A percentile compares a stretch with the other conserved stretches of the same genome.
These are phyloP conservation scores for Paecilomyces fulvus DNA, from an alignment of 2,329 filamentous ascomycete species.

Conservation along the genomic window DNA sequence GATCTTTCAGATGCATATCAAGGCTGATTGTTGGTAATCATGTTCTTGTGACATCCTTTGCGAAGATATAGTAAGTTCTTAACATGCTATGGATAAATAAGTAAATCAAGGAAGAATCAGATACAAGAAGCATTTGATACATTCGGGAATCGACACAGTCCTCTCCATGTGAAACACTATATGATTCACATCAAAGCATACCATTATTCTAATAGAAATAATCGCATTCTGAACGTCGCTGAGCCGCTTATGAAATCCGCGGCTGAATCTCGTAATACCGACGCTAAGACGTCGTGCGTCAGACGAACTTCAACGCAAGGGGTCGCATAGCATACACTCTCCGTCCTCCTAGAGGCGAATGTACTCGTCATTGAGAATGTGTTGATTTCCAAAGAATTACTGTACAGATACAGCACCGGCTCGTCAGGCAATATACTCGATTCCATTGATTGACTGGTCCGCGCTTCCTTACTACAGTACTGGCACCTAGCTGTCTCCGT, in stretches of 20 bases:
- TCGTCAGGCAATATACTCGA: background rate
- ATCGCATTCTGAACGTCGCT: background rate
- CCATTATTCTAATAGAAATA: background rate
- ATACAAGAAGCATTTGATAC: too few relatives aligned
- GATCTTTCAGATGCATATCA: too few relatives aligned
- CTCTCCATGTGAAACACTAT: too few relatives aligned
- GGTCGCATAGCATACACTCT: background rate
- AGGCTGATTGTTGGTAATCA: too few relatives aligned
- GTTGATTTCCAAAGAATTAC: background rate
- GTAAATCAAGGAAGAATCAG: too few relatives aligned
- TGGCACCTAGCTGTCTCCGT: background rate
- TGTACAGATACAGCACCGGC: background rate
- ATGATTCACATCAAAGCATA: background rate
- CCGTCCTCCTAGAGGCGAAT: background rate
- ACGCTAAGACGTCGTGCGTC: constrained; percentile 4
- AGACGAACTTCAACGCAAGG: background rate
- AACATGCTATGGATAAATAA: too few relatives aligned
- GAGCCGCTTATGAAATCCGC: background rate
- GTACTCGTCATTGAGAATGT: background rate
- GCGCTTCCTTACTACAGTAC: background rate
- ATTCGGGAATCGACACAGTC: too few relatives aligned
- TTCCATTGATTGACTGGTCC: background rate
- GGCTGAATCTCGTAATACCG: background rate
- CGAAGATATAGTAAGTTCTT: too few relatives aligned
- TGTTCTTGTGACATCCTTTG: too few relatives aligned